Base-by-base conservation (phyloP, 108 stramenopile genomes). In the Nitzschia sp. region DNA sequence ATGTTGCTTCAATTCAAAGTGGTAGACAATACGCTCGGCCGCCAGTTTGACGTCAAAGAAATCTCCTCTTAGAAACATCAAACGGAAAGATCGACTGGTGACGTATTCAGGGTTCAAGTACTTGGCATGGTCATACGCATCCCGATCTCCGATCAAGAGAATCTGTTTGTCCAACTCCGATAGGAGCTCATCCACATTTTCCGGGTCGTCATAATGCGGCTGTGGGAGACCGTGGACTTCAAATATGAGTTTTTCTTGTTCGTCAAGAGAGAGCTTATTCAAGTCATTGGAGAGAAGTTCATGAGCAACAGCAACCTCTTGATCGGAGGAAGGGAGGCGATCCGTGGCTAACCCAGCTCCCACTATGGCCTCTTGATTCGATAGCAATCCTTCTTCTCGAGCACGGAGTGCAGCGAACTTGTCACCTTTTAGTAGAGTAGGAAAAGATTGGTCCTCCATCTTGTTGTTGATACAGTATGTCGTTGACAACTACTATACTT, bases 61-160 rank as follows among this genome's bases (percentile, higher is more conserved):
- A 25, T 69, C 73, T 17, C 41, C 20, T 6, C 73, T 57, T 11
- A 74, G 61, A 42, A 74, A 74, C 61, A 68, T 63, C 19, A 74
- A 54, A 12, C 68, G 67, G 40, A 74, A 74, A 20, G 25, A n/a
- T 15, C 10, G 63, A 24, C 48, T 22, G 15, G n/a, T 46, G 9
- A 51, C 48, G 8, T 63, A 63, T 0, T 46, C 43, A 50, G 43
- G 44, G 34, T 63, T 50, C 46, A 63, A 17, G 25, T 15, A 63
- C 6, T 25, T 29, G 8, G 63, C 63, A 24, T n/a, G 10, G 63
- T 63, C 63, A 38, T 63, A 63, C 3, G 63, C 63, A n/a, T 60
- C 41, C 9, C 21, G 15, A 21, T 25, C 6, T 25, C 21, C 24
- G 6, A 54, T 54, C 24, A 25, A 20, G 2, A 12, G 17, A 6